Percentiles rank a stretch among this genome's conserved stretches.
These are phyloP conservation scores for Crotalaria pallida DNA, from an alignment of 306 rosid species.

Conservation along the genomic window DNA sequence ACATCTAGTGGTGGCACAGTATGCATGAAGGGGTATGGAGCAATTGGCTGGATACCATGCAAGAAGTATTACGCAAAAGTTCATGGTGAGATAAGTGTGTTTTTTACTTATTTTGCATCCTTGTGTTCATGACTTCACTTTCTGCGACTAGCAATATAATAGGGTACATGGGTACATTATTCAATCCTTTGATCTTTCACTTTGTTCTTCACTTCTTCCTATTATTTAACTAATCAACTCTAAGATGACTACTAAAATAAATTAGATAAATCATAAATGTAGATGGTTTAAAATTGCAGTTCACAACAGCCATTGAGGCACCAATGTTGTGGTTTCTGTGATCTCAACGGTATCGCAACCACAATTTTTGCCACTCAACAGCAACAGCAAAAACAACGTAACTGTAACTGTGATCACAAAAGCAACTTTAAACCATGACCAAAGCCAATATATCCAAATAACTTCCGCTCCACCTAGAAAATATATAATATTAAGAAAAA, in stretches of 20 bases:
- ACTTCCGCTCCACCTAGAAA: background rate
- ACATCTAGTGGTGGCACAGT: background rate
- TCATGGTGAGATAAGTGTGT: background rate
- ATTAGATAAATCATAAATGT: background rate
- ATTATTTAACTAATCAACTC: background rate
- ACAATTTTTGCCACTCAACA: background rate
- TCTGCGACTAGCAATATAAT: background rate
- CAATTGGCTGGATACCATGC: background rate
- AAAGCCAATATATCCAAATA: background rate
- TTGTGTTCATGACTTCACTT: background rate
- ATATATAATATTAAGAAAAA: background rate
- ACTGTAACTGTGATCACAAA: background rate
- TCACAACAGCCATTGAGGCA: background rate
- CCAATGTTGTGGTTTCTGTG: background rate
- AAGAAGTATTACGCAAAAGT: background rate
- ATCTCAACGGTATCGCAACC: background rate
- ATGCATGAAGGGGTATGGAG: background rate
- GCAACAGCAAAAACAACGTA: background rate
- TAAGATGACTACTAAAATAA: background rate
- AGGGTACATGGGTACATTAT: background rate
- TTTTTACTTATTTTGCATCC: background rate
- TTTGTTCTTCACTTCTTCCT: conserved; percentile 8
- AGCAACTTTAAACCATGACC: background rate
- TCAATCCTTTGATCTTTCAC: background rate
- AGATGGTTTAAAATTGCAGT: background rate